phyloP scores from a whole-genome alignment of 2,329 filamentous ascomycete species.

The Curvularia lunata region DNA sequence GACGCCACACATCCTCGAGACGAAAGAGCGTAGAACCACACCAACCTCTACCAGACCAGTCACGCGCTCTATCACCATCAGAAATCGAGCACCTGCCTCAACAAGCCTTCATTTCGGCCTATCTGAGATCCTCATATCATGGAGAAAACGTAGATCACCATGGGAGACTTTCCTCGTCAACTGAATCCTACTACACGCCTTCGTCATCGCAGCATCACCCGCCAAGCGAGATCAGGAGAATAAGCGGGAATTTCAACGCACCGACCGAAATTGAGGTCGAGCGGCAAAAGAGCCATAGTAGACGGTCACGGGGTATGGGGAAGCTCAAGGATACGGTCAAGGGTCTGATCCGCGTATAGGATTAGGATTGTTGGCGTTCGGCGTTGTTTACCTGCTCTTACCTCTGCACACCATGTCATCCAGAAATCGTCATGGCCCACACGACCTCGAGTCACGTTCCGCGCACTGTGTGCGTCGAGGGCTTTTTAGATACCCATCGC shows the following conservation, averaged over 20 bases:
- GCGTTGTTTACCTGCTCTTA: conserved; percentile 8
- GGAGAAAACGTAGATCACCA: conserved; percentile 10
- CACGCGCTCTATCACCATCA: conserved; percentile 1
- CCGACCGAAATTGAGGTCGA: conserved; percentile 36
- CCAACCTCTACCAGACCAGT: conserved; percentile 10
- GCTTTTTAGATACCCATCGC: conserved; percentile 14
- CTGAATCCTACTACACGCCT: conserved; percentile 12
- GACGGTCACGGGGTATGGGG: conserved; percentile 19
- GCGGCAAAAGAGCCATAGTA: conserved; percentile 22
- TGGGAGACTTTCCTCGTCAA: conserved; percentile 17
- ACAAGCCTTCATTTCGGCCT: conserved; percentile 12
- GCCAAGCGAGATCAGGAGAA: conserved; percentile 21
- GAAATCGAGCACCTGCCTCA: conserved; percentile 9
- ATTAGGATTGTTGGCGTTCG: neutral
- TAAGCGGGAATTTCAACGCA: conserved; percentile 39
- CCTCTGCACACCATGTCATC: conserved; percentile 7
- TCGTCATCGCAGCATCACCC: conserved; percentile 10
- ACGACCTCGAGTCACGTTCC: conserved; percentile 1
- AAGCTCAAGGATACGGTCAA: conserved; percentile 24
- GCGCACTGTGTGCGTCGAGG: conserved; percentile 7
- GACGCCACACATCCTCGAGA: conserved; percentile 5
- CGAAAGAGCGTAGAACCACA: conserved; percentile 24
- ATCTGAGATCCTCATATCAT: conserved; percentile 13
- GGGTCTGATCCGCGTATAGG: conserved; percentile 21
- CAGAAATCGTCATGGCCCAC: neutral